Conservation (phyloP, 345 rosid genomes). For the Populus alba region DNA sequence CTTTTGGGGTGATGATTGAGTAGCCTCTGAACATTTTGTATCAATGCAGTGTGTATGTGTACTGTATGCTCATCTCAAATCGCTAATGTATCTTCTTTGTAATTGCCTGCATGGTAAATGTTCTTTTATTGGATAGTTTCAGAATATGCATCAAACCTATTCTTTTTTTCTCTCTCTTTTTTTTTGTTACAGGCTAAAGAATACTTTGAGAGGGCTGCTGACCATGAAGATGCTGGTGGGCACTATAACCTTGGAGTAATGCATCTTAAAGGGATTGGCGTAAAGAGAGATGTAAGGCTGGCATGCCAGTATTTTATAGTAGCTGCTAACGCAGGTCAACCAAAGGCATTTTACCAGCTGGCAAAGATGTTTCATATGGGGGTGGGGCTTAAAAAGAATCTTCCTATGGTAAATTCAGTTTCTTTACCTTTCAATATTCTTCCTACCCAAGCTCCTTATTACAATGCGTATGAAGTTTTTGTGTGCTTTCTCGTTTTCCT, state of each 20-base stretch:
- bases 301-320: conserved; percentile 66
- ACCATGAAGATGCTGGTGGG: conserved; percentile 73
- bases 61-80: neutral
- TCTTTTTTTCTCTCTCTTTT: neutral
- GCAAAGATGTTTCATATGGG: conserved; percentile 99
- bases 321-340: conserved; percentile 95
- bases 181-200: conserved; percentile 74
- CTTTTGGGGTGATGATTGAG: neutral
- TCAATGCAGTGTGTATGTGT: neutral
- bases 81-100: neutral
- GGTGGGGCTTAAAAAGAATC: conserved; percentile 82
- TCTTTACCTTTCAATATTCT: conserved; percentile 3
- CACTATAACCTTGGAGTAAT: conserved; percentile 95
- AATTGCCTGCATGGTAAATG: neutral
- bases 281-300: conserved; percentile 74
- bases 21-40: neutral
- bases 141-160: neutral
- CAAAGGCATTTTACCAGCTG: conserved; percentile 95
- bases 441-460: neutral
- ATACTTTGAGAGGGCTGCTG: conserved; percentile 90
- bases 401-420: conserved; percentile 52
- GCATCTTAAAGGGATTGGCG: conserved; percentile 87
- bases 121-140: neutral
- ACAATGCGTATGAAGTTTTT: neutral
- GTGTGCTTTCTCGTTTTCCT: neutral